phyloP scores from a whole-genome alignment of 176 grass and related monocot genomes.

The Oryza coarctata region DNA sequence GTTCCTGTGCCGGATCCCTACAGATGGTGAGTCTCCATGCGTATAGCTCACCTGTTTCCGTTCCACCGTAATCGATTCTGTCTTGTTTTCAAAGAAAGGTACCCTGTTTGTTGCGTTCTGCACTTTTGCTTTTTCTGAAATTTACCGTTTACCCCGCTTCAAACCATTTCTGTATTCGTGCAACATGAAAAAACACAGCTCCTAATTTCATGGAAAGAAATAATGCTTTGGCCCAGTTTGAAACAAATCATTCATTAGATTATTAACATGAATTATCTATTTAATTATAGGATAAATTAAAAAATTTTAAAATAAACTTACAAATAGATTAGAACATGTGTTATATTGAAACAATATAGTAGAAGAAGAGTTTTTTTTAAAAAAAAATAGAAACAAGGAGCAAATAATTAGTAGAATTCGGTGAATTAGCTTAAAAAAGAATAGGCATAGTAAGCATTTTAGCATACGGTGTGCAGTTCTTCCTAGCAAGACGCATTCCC shows the following conservation, averaged over 20 bases:
- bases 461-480: neutral
- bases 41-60: neutral
- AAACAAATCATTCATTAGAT: no score
- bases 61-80: neutral
- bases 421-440: no score
- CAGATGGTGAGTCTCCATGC: constrained; percentile 58
- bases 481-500: neutral
- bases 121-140: neutral
- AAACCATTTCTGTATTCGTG: neutral
- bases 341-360: no score
- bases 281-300: no score
- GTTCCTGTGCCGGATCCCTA: constrained; percentile 79
- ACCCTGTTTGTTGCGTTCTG: neutral
- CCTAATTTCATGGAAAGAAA: neutral
- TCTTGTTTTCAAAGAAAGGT: no score
- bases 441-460: neutral
- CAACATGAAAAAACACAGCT: neutral
- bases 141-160: neutral
- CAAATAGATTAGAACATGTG: no score
- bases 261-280: no score
- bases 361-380: no score
- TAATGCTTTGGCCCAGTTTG: neutral
- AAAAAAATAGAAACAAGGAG: no score
- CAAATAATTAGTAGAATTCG: no score
- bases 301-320: no score